Evolutionary conservation across 176 grass and related monocot genomes (phyloP).

Genomic region (Secale cereale): DNA sequence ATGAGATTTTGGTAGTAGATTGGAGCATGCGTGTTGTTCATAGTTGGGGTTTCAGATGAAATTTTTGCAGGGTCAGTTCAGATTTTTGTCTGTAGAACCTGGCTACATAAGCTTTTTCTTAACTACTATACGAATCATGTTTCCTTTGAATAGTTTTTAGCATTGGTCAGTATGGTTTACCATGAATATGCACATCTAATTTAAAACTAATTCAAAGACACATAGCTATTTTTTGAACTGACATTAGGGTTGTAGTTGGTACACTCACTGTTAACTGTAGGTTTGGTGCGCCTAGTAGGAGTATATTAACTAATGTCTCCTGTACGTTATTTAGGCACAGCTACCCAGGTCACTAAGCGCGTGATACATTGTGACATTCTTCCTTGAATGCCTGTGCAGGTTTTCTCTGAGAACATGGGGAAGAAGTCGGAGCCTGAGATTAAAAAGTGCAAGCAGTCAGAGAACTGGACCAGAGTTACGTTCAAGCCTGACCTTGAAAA

Average conservation of each 20-base stretch:
- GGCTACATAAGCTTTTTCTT: background rate
- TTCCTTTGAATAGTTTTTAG: background rate
- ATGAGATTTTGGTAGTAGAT: background rate
- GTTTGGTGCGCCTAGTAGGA: background rate
- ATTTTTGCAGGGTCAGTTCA: background rate
- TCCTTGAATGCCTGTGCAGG: constrained; percentile 28
- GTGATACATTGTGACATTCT: background rate
- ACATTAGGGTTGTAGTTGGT: background rate
- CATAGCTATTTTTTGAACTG: no score
- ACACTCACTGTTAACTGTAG: background rate
- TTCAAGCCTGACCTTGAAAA: constrained; percentile 88
- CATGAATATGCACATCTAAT: background rate
- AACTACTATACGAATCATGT: background rate
- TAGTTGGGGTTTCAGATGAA: no score
- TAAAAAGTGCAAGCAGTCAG: constrained; percentile 63
- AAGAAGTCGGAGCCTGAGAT: constrained; percentile 73
- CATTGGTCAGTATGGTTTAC: background rate
- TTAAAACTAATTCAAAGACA: background rate
- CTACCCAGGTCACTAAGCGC: background rate
- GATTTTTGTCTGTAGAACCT: background rate
- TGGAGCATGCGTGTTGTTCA: background rate
- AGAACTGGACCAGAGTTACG: constrained; percentile 87
- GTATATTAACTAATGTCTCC: background rate
- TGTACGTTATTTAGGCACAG: background rate
- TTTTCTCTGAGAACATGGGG: constrained; percentile 83